Evolutionary conservation across 805 yeast genomes (phyloP).

Genomic region (Pichia rugopelliculosa): DNA sequence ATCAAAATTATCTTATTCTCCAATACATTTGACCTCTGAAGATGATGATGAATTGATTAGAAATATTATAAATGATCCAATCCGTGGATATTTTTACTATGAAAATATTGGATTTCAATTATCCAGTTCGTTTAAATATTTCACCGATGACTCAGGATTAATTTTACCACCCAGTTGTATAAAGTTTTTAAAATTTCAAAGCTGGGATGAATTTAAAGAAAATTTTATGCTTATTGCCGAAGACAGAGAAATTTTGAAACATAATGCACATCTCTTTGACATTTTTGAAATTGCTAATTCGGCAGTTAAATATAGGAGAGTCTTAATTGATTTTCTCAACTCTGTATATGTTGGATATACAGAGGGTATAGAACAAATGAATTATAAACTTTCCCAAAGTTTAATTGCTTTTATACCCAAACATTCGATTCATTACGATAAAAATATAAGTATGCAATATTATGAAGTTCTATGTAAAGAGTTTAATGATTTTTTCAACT

Average conservation of each 20-base stretch:
- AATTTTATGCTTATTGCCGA: background rate
- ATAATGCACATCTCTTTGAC: background rate
- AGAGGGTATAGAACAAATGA: background rate
- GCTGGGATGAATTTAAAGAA: slow-evolving; percentile 1
- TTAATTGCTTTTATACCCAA: background rate
- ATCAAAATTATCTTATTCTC: background rate
- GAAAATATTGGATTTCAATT: slow-evolving; percentile 2
- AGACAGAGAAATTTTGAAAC: slow-evolving; percentile 1
- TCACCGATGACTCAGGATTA: background rate
- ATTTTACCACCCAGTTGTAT: background rate
- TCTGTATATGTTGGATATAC: background rate
- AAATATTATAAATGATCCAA: slow-evolving; percentile 3
- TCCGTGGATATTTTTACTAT: slow-evolving; percentile 7
- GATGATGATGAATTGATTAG: background rate
- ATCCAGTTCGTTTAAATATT: background rate
- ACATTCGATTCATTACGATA: background rate
- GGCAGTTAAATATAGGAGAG: background rate
- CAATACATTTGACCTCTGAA: background rate
- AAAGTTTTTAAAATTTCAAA: background rate
- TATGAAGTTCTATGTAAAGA: slow-evolving; percentile 2
- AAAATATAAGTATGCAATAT: slow-evolving; percentile 3
- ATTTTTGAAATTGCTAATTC: background rate
- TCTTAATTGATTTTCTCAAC: slow-evolving; percentile 1
- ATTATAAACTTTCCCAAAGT: background rate
- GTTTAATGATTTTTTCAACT: slow-evolving; percentile 4